Evolutionary conservation across 106 monocot species (phyloP), one percentile per base, ranked within the genome.

Genomic region (Dioscorea alata): DNA sequence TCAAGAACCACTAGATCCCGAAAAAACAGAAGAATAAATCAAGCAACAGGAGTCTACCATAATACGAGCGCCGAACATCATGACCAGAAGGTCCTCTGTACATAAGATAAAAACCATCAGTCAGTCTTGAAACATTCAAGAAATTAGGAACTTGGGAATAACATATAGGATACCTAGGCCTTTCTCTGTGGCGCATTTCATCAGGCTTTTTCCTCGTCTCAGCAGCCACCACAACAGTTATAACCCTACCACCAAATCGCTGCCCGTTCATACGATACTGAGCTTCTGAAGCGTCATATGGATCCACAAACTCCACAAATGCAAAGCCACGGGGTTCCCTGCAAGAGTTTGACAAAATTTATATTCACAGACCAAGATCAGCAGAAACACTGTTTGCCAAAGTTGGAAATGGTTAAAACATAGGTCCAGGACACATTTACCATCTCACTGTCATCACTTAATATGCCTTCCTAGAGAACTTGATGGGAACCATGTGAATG

Each of bases 241-340:
- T 83, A 69, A 78, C 78, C 33, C 90, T 70, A 19, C 90, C 90
- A 61, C 78, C 74, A 74, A 90, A 78, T 23, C 78, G 42, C 61
- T 89, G 88, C 4, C 78, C 81, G 78, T 96, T 88, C 95, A 96
- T 91, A 63, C 85, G 91, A 77, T 88, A 88, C 66, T 91, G 91
- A 34, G 95, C 95, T 59, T 96, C 91, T 6, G 86, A 75, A 23
- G 95, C 95, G 79, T 96, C 95, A 64, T 75, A 80, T 57, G 88
- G 76, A 69, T 91, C 88, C 71, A 91, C 78, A 71, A 83, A 96
- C 71, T 96, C 76, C 71, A 96, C 88, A 76, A 96, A 96, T 54
- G 84, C 95, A 86, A 96, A 96, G 0, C 88, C 95, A 32, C 91
- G 76, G 18, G 95, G 91, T 34, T 91, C 86, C 70, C 95, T 96